phyloP scores from a whole-genome alignment of 2,329 filamentous ascomycete genomes.

The Calonectria pauciramosa region DNA sequence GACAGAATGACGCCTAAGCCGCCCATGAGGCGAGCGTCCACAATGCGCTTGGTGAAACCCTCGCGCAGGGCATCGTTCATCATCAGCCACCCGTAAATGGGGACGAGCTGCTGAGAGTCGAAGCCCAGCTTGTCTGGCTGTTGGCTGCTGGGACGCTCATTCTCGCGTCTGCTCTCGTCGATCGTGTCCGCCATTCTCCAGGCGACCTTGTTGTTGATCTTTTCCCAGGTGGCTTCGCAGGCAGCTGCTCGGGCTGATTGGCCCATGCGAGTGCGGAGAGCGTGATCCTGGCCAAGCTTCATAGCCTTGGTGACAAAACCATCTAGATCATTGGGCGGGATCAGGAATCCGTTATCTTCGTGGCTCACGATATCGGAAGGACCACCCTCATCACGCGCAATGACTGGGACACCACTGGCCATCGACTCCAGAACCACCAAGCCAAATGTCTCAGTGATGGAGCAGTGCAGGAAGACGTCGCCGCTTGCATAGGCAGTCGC shows the following conservation, averaged over 20 bases:
- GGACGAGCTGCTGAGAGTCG: constrained; percentile 50
- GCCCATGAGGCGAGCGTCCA: constrained; percentile 59
- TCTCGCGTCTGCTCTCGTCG: constrained; percentile 57
- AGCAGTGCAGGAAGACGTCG: constrained; percentile 80
- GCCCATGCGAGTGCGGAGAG: constrained; percentile 61
- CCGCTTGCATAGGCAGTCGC: constrained; percentile 77
- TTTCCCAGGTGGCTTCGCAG: constrained; percentile 77
- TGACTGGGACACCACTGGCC: constrained; percentile 77
- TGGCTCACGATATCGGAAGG: constrained; percentile 76
- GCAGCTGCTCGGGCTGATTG: constrained; percentile 67
- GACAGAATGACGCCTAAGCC: constrained; percentile 61
- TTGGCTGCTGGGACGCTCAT: constrained; percentile 28
- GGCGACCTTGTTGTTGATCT: constrained; percentile 78
- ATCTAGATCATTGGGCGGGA: constrained; percentile 70
- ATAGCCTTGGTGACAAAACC: constrained; percentile 69
- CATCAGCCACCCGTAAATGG: constrained; percentile 60
- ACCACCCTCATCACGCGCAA: constrained; percentile 78
- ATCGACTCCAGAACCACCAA: constrained; percentile 79
- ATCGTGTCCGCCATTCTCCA: constrained; percentile 72
- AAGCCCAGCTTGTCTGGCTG: constrained; percentile 32
- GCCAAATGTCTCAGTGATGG: constrained; percentile 79
- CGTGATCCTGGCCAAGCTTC: constrained; percentile 61
- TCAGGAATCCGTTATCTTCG: constrained; percentile 71
- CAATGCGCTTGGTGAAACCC: constrained; percentile 51
- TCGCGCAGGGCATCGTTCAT: constrained; percentile 57